phyloP scores from a whole-genome alignment of 257 asterid species.

The Euphrasia confusa region DNA sequence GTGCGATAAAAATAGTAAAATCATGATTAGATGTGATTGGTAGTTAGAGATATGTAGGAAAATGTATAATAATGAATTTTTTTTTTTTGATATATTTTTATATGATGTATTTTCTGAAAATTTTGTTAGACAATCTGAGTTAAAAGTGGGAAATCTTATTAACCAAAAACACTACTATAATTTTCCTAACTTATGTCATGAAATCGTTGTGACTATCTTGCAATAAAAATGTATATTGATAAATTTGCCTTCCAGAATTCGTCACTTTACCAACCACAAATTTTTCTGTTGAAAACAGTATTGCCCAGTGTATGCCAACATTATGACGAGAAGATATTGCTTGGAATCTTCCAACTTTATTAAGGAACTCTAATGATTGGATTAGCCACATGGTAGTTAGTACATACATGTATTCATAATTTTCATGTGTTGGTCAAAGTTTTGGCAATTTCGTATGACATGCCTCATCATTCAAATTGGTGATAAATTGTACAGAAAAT shows the following conservation, averaged over 20 bases:
- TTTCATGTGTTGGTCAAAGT: neutral
- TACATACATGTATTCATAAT: neutral
- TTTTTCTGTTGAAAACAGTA: neutral
- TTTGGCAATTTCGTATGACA: constrained; percentile 5
- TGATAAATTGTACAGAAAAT: neutral
- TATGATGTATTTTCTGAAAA: neutral
- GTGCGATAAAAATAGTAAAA: neutral
- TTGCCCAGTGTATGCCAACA: neutral
- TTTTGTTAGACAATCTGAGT: neutral
- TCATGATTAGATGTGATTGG: neutral
- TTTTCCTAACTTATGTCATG: neutral
- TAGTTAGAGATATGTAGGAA: neutral
- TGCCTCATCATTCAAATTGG: neutral
- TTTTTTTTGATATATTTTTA: too few relatives aligned
- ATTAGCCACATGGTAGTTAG: neutral
- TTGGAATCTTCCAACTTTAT: neutral
- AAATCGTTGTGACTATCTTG: neutral
- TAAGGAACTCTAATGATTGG: constrained; percentile 10
- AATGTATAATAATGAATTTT: neutral
- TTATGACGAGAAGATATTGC: neutral
- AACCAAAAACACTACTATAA: neutral
- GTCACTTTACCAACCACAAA: neutral
- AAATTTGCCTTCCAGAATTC: neutral
- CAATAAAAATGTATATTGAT: neutral
- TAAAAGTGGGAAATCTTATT: too few relatives aligned